Conservation (phyloP, 2,329 filamentous ascomycete genomes). For the Aspergillus amoenus region DNA sequence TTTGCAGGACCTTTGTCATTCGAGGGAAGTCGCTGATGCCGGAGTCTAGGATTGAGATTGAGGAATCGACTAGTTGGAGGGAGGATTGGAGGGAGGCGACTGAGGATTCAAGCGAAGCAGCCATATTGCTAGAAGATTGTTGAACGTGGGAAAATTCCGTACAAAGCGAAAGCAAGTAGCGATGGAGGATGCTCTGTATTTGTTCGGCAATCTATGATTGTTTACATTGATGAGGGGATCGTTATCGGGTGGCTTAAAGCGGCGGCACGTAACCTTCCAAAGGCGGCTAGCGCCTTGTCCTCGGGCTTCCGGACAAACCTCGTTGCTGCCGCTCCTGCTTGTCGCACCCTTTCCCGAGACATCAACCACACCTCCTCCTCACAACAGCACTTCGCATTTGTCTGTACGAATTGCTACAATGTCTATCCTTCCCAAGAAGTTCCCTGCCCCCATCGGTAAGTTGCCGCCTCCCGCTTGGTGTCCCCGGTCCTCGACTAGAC, state of each 20-base stretch:
- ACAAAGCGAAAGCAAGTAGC: neutral
- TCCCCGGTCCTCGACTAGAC: neutral
- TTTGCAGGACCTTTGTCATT: constrained; percentile 62
- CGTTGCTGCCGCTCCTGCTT: constrained; percentile 37
- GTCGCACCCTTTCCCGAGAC: constrained; percentile 29
- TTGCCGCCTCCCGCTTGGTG: constrained; percentile 25
- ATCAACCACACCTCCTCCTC: constrained; percentile 23
- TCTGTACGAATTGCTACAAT: constrained; percentile 56
- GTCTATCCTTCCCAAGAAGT: constrained; percentile 83
- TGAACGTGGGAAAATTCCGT: neutral
- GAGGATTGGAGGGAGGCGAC: constrained; percentile 61
- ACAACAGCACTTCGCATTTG: constrained; percentile 27
- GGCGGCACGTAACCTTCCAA: constrained; percentile 21
- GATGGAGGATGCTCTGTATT: neutral
- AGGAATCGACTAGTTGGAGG: constrained; percentile 61
- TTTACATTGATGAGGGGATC: constrained; percentile 26
- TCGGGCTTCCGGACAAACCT: constrained; percentile 38
- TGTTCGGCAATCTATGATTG: constrained; percentile 3
- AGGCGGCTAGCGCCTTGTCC: constrained; percentile 22
- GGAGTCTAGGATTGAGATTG: constrained; percentile 61
- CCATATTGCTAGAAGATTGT: constrained; percentile 26
- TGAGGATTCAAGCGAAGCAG: constrained; percentile 56
- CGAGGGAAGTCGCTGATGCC: constrained; percentile 65
- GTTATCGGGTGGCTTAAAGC: constrained; percentile 29
- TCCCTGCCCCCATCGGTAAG: constrained; percentile 74